Base-by-base conservation (phyloP, 169 alveolate species). In the Besnoitia besnoiti region DNA sequence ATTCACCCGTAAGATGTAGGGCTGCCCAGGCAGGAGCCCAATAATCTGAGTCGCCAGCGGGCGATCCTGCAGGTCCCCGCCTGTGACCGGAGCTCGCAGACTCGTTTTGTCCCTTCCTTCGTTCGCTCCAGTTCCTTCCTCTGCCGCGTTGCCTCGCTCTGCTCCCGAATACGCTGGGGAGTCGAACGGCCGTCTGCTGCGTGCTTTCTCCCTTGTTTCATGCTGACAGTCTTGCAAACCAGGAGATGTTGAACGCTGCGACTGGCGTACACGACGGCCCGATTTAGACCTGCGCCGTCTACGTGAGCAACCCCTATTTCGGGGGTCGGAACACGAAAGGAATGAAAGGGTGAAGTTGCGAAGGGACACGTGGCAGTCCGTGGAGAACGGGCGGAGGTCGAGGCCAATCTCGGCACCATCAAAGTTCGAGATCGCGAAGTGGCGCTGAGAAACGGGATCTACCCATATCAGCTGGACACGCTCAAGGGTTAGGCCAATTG, bases 1-100 rank as follows among this genome's bases (percentile, higher is more conserved):
- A 27, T 82, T n/a, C 46, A 84, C 37, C 42, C 80, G 76, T 0
- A 91, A 12, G 51, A 47, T 88, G 61, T 49, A 82, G 62, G 79
- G 40, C 35, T 55, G 87, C n/a, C 91, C 94, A 35, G 94, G 94
- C 27, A 91, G 88, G 79, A 82, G 79, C 61, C 94, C 91, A 0
- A 91, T 62, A 37, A 84, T 67, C 59, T 82, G 50, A 27, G 91
- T 84, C 40, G 82, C 49, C 10, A 59, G 91, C 55, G 51, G 16
- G 33, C 24, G 59, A n/a, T n/a, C n/a, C n/a, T n/a, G n/a, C n/a
- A n/a, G n/a, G n/a, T n/a, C n/a, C n/a, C n/a, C n/a, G n/a, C n/a
- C n/a, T n/a, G n/a, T n/a, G n/a, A n/a, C n/a, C n/a, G n/a, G n/a
- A n/a, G n/a, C n/a, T n/a, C n/a, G n/a, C n/a, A n/a, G n/a, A n/a